Conservation (phyloP, 305 asterid genomes). For the Fraxinus ornus region DNA sequence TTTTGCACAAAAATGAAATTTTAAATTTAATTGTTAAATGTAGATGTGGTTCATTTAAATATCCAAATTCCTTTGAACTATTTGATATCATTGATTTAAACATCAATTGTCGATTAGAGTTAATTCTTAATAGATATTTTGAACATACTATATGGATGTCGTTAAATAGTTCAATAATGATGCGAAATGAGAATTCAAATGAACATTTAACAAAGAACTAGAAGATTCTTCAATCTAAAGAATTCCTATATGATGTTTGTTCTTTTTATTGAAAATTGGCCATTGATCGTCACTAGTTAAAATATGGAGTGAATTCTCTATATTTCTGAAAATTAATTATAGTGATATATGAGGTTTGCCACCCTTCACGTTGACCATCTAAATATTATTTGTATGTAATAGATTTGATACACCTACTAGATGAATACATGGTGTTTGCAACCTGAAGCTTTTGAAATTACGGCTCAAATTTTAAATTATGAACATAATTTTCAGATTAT, state of each 20-base stretch:
- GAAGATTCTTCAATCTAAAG: neutral
- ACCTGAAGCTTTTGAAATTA: no score
- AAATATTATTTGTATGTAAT: no score
- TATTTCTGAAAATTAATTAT: no score
- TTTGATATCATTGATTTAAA: neutral
- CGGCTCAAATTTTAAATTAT: no score
- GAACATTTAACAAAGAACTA: neutral
- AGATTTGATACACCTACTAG: no score
- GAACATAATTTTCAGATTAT: no score
- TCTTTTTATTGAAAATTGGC: no score
- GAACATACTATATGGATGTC: neutral
- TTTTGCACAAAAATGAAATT: neutral
- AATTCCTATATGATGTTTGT: no score
- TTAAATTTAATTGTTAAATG: neutral
- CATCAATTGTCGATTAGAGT: neutral
- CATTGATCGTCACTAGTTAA: neutral
- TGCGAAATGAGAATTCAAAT: neutral
- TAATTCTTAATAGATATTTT: neutral
- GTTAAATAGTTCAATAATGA: neutral
- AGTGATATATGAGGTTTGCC: neutral
- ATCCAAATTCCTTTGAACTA: neutral
- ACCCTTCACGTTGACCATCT: neutral
- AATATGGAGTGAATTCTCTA: no score
- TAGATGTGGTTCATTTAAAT: neutral
- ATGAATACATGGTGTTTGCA: no score